These are phyloP conservation scores for Russula dissimulans DNA, from an alignment of 768 basidiomycete genomes.

Conservation along the genomic window DNA sequence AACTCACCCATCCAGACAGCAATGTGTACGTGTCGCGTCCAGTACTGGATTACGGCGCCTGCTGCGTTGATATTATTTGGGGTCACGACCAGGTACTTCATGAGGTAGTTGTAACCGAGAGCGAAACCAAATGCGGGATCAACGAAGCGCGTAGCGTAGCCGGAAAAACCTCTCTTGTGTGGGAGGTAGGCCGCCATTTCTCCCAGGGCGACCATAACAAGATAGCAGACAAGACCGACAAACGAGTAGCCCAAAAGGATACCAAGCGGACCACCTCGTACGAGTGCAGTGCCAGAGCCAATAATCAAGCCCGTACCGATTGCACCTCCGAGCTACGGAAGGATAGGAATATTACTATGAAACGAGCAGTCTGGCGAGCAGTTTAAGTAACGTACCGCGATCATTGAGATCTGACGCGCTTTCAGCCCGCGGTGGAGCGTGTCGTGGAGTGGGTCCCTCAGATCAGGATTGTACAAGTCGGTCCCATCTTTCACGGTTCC, in stretches of 20 bases:
- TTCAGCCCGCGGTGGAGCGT: conserved; percentile 31
- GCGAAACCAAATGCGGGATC: conserved; percentile 64
- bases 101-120: conserved; percentile 35
- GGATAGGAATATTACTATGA: too few relatives aligned
- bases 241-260: conserved; percentile 26
- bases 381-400: conserved; percentile 24
- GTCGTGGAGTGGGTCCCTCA: conserved; percentile 9
- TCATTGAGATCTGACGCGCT: conserved; percentile 33
- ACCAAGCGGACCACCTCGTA: conserved; percentile 32
- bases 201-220: conserved; percentile 40
- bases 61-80: conserved; percentile 60
- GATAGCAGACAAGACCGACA: conserved; percentile 48
- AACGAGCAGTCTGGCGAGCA: too few relatives aligned
- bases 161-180: conserved; percentile 44
- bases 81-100: conserved; percentile 42
- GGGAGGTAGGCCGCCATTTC: conserved; percentile 27
- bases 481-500: neutral
- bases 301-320: conserved; percentile 29
- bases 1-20: conserved; percentile 50
- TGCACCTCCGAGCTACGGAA: conserved; percentile 26
- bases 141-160: conserved; percentile 55
- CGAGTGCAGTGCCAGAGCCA: conserved; percentile 43
- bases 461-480: neutral
- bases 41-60: conserved; percentile 34
- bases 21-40: conserved; percentile 31